Evolutionary conservation across 2,329 filamentous ascomycete genomes (phyloP).

Genomic region (Ophiostoma quercus): DNA sequence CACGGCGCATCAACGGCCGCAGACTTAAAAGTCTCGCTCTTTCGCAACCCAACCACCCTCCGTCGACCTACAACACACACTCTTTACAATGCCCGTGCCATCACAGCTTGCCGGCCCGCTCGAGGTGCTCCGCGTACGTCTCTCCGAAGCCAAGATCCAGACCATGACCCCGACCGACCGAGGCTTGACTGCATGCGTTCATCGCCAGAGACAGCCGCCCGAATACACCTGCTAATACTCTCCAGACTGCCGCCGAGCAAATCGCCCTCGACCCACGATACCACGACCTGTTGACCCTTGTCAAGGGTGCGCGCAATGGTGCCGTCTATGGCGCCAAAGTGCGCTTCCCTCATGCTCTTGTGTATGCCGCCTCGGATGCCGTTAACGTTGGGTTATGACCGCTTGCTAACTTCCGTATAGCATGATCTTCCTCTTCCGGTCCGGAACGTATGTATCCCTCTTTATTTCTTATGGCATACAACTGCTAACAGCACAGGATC

Average conservation of each 20-base stretch:
- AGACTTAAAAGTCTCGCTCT: not conserved
- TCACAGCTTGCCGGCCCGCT: constrained; percentile 15
- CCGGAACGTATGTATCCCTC: constrained; percentile 57
- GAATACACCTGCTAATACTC: not conserved
- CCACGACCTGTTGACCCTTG: constrained; percentile 74
- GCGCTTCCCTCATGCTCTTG: constrained; percentile 93
- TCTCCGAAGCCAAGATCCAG: not conserved
- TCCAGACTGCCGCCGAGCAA: constrained; percentile 63
- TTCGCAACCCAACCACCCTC: not conserved
- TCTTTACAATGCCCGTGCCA: constrained; percentile 12
- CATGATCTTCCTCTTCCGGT: constrained; percentile 96
- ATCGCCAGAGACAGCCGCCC: not conserved
- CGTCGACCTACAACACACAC: not conserved
- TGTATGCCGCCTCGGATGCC: constrained; percentile 36
- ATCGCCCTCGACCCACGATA: constrained; percentile 78
- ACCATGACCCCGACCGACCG: not conserved
- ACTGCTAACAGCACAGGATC: constrained; percentile 35
- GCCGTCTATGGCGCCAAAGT: constrained; percentile 96
- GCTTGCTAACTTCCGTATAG: constrained; percentile 38
- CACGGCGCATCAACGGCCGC: not conserved
- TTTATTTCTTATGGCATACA: constrained; percentile 32
- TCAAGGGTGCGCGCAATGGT: constrained; percentile 95
- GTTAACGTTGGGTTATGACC: not conserved
- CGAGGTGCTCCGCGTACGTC: constrained; percentile 16
- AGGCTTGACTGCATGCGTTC: not conserved